phyloP scores from a whole-genome alignment of 352 stramenopile genomes.

The Plasmopara viticola region DNA sequence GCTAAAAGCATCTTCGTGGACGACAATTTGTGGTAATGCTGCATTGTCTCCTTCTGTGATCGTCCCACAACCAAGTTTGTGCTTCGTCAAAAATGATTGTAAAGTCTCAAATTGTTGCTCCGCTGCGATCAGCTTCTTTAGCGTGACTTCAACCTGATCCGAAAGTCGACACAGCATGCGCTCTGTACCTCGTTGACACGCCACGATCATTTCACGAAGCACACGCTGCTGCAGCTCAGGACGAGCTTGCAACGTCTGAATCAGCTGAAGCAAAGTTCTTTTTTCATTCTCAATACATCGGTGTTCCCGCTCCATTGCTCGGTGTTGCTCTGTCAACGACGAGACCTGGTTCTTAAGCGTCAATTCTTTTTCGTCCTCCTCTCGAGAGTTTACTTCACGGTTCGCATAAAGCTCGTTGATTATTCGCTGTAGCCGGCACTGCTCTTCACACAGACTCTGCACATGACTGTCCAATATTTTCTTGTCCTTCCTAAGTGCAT shows the following conservation, averaged over 20 bases:
- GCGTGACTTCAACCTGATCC: slow-evolving; percentile 11
- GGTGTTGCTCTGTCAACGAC: slow-evolving; percentile 19
- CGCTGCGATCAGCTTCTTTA: slow-evolving; percentile 16
- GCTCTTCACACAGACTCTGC: slow-evolving; percentile 25
- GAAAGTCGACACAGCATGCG: slow-evolving; percentile 22
- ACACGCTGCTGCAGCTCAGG: slow-evolving; percentile 32
- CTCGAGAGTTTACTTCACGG: slow-evolving; percentile 7
- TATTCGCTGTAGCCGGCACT: slow-evolving; percentile 21
- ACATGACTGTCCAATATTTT: slow-evolving; percentile 27
- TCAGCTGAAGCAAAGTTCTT: slow-evolving; percentile 21
- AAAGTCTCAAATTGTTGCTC: slow-evolving; percentile 15
- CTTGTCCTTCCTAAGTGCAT: slow-evolving; percentile 29
- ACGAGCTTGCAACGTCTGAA: slow-evolving; percentile 40
- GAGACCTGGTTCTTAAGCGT: slow-evolving; percentile 11
- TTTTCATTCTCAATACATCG: slow-evolving; percentile 19
- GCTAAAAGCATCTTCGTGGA: slow-evolving; percentile 22
- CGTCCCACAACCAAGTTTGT: not conserved
- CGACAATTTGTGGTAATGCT: slow-evolving; percentile 15
- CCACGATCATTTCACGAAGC: slow-evolving; percentile 35
- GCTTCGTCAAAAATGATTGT: slow-evolving; percentile 6
- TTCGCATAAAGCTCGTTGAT: slow-evolving; percentile 19
- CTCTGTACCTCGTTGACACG: slow-evolving; percentile 29
- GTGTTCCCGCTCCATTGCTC: slow-evolving; percentile 14
- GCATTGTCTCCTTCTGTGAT: slow-evolving; percentile 4
- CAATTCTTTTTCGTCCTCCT: slow-evolving; percentile 4